Evolutionary conservation across 129 eudicot genomes (phyloP).

Genomic region (Glebionis coronaria): DNA sequence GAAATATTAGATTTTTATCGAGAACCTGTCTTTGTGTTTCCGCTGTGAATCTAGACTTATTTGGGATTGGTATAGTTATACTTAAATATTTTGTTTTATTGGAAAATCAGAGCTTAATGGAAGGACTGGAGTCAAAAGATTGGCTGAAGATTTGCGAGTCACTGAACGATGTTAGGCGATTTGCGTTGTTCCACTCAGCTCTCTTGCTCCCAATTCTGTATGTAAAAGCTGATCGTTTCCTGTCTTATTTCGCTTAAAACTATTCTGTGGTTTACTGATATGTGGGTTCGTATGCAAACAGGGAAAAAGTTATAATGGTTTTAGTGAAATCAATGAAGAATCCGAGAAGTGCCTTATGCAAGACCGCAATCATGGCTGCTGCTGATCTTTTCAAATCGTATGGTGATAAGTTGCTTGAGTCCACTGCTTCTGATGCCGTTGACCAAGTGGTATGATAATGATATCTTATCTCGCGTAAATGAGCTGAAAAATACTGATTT

Average conservation of each 20-base stretch:
- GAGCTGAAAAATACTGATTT: not conserved
- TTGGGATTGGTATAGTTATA: no score
- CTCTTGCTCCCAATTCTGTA: constrained; percentile 73
- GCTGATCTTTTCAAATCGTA: constrained; percentile 72
- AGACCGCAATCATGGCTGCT: constrained; percentile 92
- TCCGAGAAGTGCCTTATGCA: constrained; percentile 94
- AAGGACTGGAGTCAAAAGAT: constrained; percentile 90
- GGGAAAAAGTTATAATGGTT: constrained; percentile 80
- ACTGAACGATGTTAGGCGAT: constrained; percentile 71
- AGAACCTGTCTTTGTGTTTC: no score
- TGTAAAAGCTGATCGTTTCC: constrained; percentile 20
- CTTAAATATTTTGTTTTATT: not conserved
- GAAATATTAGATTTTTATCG: no score
- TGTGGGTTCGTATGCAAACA: constrained; percentile 19
- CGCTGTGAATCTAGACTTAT: no score
- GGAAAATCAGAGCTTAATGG: constrained; percentile 58
- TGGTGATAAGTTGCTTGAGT: constrained; percentile 72
- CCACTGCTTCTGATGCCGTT: constrained; percentile 51
- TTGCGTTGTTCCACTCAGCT: constrained; percentile 63
- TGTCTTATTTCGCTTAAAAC: not conserved
- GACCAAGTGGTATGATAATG: constrained; percentile 60
- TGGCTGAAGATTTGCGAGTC: constrained; percentile 90
- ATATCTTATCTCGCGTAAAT: not conserved
- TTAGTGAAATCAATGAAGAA: constrained; percentile 89
- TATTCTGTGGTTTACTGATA: not conserved